phyloP scores from a whole-genome alignment of 768 basidiomycete genomes.

The Boletus reticuloceps region DNA sequence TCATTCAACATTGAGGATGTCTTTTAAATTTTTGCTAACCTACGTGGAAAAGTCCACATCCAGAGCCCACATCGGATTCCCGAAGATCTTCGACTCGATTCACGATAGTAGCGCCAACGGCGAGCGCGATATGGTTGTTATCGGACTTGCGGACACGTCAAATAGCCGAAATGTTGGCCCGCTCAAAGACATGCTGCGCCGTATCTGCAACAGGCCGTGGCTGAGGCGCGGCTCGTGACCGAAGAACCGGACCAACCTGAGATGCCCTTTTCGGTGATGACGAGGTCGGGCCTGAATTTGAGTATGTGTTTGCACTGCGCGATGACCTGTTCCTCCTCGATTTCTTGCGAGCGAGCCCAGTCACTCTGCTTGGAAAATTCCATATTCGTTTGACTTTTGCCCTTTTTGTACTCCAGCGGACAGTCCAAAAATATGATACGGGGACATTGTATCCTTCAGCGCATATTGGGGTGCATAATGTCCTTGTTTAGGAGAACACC shows the following conservation, averaged over 20 bases:
- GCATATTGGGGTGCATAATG: constrained; percentile 96
- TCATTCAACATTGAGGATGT: constrained; percentile 81
- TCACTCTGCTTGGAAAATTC: constrained; percentile 93
- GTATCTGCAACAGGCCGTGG: constrained; percentile 53
- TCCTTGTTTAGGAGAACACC: constrained; percentile 99
- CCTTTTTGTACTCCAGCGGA: constrained; percentile 99
- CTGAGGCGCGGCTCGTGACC: background rate
- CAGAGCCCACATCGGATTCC: constrained; percentile 85
- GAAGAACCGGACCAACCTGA: constrained; percentile 58
- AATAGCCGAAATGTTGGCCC: constrained; percentile 86
- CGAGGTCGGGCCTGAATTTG: constrained; percentile 91
- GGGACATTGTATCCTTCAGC: constrained; percentile 85
- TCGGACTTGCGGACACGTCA: constrained; percentile 98
- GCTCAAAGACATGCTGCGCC: constrained; percentile 87
- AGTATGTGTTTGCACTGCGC: constrained; percentile 76
- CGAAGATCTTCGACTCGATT: constrained; percentile 94
- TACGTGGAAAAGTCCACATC: constrained; percentile 94
- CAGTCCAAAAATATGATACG: constrained; percentile 90
- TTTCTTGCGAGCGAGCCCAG: constrained; percentile 88
- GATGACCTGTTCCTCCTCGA: constrained; percentile 98
- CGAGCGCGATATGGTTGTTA: constrained; percentile 88
- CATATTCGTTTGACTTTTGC: constrained; percentile 95
- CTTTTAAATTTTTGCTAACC: constrained; percentile 91
- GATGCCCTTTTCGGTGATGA: constrained; percentile 97
- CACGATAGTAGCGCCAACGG: constrained; percentile 69